A percentile compares a stretch with the other conserved stretches of the same genome.
These are phyloP conservation scores for Leccinum pachyderme DNA, from an alignment of 1,284 basidiomycete species.

Conservation along the genomic window DNA sequence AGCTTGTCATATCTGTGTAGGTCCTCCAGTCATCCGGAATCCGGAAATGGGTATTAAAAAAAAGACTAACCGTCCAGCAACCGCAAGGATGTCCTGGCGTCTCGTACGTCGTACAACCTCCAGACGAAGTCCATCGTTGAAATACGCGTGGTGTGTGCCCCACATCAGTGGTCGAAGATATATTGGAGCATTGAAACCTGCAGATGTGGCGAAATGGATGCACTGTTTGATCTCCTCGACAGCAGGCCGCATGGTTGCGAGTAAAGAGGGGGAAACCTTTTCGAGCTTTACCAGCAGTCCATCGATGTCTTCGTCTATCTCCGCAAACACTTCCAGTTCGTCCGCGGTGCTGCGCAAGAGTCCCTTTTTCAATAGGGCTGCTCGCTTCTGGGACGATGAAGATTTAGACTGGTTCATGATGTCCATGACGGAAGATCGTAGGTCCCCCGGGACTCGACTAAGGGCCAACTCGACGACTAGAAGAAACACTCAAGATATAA, in stretches of 20 bases:
- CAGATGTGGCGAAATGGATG: conserved; percentile 57
- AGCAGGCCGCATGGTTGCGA: conserved; percentile 44
- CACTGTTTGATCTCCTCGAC: conserved; percentile 65
- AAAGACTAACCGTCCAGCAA: conserved; percentile 67
- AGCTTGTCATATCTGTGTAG: conserved; percentile 69
- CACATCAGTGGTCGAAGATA: conserved; percentile 74
- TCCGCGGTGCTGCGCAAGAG: conserved; percentile 60
- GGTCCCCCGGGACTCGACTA: conserved; percentile 54
- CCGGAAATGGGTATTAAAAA: not conserved
- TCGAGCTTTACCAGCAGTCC: conserved; percentile 55
- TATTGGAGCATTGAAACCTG: conserved; percentile 63
- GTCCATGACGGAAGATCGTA: conserved; percentile 54
- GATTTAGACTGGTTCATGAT: conserved; percentile 64
- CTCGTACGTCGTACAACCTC: conserved; percentile 71
- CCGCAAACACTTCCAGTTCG: conserved; percentile 66
- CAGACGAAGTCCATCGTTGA: conserved; percentile 73
- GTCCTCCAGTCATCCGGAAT: not conserved
- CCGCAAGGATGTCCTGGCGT: conserved; percentile 71
- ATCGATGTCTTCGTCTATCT: conserved; percentile 64
- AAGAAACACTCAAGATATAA: conserved; percentile 3
- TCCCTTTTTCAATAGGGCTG: conserved; percentile 63
- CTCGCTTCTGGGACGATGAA: conserved; percentile 64
- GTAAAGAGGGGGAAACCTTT: conserved; percentile 55
- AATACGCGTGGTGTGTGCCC: conserved; percentile 57
- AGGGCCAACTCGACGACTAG: conserved; percentile 66